Percentiles rank a stretch among this genome's conserved stretches.
phyloP scores from a whole-genome alignment of 768 basidiomycete species.

The Phylloporus arenicola region DNA sequence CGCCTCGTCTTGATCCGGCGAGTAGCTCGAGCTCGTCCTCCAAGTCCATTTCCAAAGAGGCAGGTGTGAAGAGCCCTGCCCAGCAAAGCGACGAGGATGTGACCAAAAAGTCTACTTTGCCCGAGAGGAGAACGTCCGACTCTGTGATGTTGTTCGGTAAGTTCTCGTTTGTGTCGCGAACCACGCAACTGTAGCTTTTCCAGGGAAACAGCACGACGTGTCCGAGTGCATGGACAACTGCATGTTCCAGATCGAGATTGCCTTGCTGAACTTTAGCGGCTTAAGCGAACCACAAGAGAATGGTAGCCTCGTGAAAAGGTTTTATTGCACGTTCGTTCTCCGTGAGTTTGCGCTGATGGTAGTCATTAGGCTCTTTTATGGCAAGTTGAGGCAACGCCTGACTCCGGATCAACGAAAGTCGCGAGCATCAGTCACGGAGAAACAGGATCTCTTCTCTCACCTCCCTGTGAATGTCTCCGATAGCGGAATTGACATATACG shows the following conservation, averaged over 20 bases:
- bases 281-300: slow-evolving; percentile 40
- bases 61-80: slow-evolving; percentile 23
- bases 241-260: slow-evolving; percentile 97
- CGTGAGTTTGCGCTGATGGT: slow-evolving; percentile 1
- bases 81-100: slow-evolving; percentile 19
- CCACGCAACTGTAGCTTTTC: slow-evolving; percentile 1
- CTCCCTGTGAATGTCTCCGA: slow-evolving; percentile 90
- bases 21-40: slow-evolving; percentile 28
- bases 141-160: slow-evolving; percentile 90
- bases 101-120: slow-evolving; percentile 50
- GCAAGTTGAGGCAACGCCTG: slow-evolving; percentile 70
- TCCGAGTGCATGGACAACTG: slow-evolving; percentile 99
- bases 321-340: not conserved
- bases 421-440: slow-evolving; percentile 64
- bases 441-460: slow-evolving; percentile 90
- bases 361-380: slow-evolving; percentile 72
- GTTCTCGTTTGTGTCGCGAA: slow-evolving; percentile 14
- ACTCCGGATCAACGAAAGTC: slow-evolving; percentile 35
- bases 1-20: slow-evolving; percentile 27
- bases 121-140: slow-evolving; percentile 55
- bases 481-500: slow-evolving; percentile 87
- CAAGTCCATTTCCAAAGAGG: slow-evolving; percentile 27
- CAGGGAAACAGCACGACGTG: slow-evolving; percentile 95
- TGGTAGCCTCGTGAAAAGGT: slow-evolving; percentile 86
- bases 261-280: slow-evolving; percentile 66